Conservation (phyloP, 2,329 filamentous ascomycete genomes). For the Chaetomium globosum region DNA sequence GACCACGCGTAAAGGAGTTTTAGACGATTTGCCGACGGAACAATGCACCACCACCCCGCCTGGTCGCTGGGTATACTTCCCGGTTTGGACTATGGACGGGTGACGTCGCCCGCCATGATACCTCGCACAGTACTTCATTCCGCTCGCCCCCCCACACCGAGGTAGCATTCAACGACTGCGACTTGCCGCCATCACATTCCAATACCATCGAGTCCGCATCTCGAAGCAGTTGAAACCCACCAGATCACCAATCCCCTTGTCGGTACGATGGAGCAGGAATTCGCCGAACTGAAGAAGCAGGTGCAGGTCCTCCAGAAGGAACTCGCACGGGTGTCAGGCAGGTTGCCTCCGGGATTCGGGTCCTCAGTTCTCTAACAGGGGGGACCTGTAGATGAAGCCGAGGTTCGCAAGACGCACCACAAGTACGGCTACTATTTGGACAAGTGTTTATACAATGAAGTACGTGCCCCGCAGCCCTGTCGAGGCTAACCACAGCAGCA, state of each 20-base stretch:
- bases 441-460: constrained; percentile 61
- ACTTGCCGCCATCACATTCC: background rate
- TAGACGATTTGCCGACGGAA: constrained; percentile 5
- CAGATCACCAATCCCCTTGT: background rate
- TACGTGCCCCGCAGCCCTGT: constrained; percentile 27
- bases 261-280: constrained; percentile 39
- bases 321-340: constrained; percentile 42
- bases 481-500: no score
- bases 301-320: constrained; percentile 44
- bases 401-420: constrained; percentile 58
- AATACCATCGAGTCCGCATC: background rate
- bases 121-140: background rate
- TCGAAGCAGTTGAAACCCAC: background rate
- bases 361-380: background rate
- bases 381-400: constrained; percentile 51
- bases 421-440: constrained; percentile 63
- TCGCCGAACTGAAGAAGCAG: constrained; percentile 45
- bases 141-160: background rate
- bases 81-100: background rate
- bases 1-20: background rate
- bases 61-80: constrained; percentile 8
- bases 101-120: background rate
- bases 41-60: background rate
- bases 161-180: background rate
- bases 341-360: background rate